Conservation (phyloP, 1,284 basidiomycete species). For the Sporisorium graminicola region DNA sequence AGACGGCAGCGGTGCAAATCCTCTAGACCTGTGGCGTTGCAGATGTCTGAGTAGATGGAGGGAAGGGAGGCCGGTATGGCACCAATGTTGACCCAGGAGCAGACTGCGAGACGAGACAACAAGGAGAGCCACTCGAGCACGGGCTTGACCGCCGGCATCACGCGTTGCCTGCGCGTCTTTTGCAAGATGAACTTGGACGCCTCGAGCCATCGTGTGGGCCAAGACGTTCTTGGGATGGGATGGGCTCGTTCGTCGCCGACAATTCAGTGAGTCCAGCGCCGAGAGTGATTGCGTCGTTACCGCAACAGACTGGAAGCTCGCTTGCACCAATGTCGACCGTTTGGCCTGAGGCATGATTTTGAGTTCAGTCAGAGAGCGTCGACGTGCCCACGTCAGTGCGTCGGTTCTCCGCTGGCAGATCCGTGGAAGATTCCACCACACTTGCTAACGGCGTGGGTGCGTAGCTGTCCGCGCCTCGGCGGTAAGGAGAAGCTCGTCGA, state of each 20-base stretch:
- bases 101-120: not conserved
- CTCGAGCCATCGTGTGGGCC: not conserved
- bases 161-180: no score
- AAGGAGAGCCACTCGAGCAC: not conserved
- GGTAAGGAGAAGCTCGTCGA: not conserved
- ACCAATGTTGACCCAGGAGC: no score
- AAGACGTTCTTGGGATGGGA: not conserved
- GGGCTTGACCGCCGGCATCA: no score
- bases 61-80: no score
- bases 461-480: not conserved
- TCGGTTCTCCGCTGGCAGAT: slow-evolving; percentile 19
- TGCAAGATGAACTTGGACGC: not conserved
- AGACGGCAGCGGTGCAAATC: not conserved
- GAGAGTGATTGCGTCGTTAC: no score
- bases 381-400: not conserved
- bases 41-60: not conserved
- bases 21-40: not conserved
- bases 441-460: no score
- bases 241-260: no score
- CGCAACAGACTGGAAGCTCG: not conserved
- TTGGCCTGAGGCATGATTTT: not conserved
- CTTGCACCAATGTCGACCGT: not conserved
- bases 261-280: no score
- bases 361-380: slow-evolving; percentile 4
- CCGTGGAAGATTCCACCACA: slow-evolving; percentile 7